These are phyloP conservation scores for Globisporangium yorkense DNA, from an alignment of 352 stramenopile genomes.

Conservation along the genomic window DNA sequence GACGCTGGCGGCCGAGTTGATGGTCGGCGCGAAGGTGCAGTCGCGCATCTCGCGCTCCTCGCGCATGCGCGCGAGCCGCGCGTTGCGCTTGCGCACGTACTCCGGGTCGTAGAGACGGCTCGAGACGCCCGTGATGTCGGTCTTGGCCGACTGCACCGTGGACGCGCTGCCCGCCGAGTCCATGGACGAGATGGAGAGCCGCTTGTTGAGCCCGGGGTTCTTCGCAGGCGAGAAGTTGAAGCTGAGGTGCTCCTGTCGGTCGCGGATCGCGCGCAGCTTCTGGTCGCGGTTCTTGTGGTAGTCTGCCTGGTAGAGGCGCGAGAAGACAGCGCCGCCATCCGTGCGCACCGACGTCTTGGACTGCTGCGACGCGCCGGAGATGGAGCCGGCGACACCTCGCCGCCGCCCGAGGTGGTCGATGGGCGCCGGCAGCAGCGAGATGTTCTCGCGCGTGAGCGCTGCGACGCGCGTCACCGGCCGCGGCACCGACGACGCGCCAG, in stretches of 20 bases:
- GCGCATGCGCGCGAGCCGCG: constrained; percentile 62
- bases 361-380: constrained; percentile 58
- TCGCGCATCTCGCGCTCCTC: constrained; percentile 78
- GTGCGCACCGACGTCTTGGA: constrained; percentile 70
- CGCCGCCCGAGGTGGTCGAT: constrained; percentile 17
- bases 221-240: constrained; percentile 50
- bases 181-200: constrained; percentile 52
- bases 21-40: constrained; percentile 71
- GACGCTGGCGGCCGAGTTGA: constrained; percentile 34
- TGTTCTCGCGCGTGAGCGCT: constrained; percentile 73
- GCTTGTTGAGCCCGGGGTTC: constrained; percentile 30
- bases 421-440: constrained; percentile 60
- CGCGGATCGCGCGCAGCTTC: constrained; percentile 55
- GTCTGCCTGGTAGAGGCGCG: constrained; percentile 76
- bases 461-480: constrained; percentile 43
- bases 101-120: constrained; percentile 82
- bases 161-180: constrained; percentile 60
- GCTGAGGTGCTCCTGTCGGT: constrained; percentile 61
- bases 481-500: constrained; percentile 15
- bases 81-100: constrained; percentile 76
- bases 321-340: constrained; percentile 77
- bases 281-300: constrained; percentile 75
- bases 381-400: constrained; percentile 39
- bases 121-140: constrained; percentile 67
- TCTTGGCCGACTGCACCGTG: constrained; percentile 61